Evolutionary conservation across 805 yeast genomes (phyloP).

Genomic region (Ogataea polymorpha): DNA sequence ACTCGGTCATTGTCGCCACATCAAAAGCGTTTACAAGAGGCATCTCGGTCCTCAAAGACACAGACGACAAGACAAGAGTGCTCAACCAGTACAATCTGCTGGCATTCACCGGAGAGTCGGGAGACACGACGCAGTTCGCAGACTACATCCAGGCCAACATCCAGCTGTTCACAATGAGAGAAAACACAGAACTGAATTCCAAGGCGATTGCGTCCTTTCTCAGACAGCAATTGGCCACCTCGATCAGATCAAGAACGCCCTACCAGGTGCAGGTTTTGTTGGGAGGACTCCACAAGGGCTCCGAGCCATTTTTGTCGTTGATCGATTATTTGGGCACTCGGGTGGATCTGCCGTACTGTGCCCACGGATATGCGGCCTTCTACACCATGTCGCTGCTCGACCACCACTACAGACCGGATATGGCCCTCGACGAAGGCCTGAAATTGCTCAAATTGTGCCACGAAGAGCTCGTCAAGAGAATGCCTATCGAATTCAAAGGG

Average conservation of each 20-base stretch:
- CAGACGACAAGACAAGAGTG: conserved; percentile 76
- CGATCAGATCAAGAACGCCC: conserved; percentile 91
- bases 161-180: conserved; percentile 83
- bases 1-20: conserved; percentile 85
- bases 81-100: conserved; percentile 74
- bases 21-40: conserved; percentile 93
- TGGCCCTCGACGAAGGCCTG: conserved; percentile 76
- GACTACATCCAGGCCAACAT: conserved; percentile 92
- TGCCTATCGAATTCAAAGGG: conserved; percentile 95
- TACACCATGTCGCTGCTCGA: conserved; percentile 88
- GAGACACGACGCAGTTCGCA: conserved; percentile 94
- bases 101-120: conserved; percentile 94
- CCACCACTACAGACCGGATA: conserved; percentile 78
- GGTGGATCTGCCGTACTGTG: conserved; percentile 90
- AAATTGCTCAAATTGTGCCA: conserved; percentile 69
- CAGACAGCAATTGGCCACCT: conserved; percentile 81
- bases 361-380: conserved; percentile 98
- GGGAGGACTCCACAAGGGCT: conserved; percentile 67
- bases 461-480: conserved; percentile 73
- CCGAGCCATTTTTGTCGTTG: conserved; percentile 69
- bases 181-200: conserved; percentile 76
- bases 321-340: conserved; percentile 93
- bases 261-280: conserved; percentile 89
- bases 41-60: conserved; percentile 71
- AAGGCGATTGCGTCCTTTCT: conserved; percentile 85